These are phyloP conservation scores for Eimeria necatrix DNA, from an alignment of 169 alveolate genomes.

Conservation along the genomic window DNA sequence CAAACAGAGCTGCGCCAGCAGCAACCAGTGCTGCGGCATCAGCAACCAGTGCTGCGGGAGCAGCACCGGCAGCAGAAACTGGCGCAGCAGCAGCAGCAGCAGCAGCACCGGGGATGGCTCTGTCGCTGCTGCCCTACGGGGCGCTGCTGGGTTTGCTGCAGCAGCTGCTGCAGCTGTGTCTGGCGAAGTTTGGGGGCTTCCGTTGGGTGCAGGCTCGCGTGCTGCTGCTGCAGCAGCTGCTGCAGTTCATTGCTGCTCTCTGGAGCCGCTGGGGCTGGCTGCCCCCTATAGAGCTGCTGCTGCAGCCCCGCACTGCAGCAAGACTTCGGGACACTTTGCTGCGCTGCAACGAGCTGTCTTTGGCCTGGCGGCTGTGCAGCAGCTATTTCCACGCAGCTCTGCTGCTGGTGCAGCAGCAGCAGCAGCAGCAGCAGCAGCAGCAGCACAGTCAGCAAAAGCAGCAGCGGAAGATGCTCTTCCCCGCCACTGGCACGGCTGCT, in stretches of 20 bases:
- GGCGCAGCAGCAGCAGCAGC: neutral
- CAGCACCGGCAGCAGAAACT: neutral
- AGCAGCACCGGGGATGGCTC: neutral
- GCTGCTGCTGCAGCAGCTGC: constrained; percentile 77
- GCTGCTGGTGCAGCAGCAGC: constrained; percentile 70
- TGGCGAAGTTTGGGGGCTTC: constrained; percentile 30
- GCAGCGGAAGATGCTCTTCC: neutral
- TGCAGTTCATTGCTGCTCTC: constrained; percentile 55
- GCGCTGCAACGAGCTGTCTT: constrained; percentile 50
- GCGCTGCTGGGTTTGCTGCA: constrained; percentile 40
- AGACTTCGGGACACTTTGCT: constrained; percentile 24
- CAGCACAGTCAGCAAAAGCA: neutral
- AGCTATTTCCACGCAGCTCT: constrained; percentile 51
- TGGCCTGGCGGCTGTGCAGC: constrained; percentile 61
- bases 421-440: constrained; percentile 26
- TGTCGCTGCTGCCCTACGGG: constrained; percentile 38
- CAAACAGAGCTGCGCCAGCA: neutral
- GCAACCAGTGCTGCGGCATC: neutral
- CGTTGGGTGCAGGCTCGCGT: constrained; percentile 56
- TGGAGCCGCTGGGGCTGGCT: constrained; percentile 25
- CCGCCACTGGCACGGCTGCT: neutral
- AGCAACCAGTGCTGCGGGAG: constrained; percentile 3
- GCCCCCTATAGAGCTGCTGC: constrained; percentile 31
- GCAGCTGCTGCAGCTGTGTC: constrained; percentile 75
- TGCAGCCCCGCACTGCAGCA: constrained; percentile 44